Conservation (phyloP, 1,284 basidiomycete species). For the Caloboletus inedulis region DNA sequence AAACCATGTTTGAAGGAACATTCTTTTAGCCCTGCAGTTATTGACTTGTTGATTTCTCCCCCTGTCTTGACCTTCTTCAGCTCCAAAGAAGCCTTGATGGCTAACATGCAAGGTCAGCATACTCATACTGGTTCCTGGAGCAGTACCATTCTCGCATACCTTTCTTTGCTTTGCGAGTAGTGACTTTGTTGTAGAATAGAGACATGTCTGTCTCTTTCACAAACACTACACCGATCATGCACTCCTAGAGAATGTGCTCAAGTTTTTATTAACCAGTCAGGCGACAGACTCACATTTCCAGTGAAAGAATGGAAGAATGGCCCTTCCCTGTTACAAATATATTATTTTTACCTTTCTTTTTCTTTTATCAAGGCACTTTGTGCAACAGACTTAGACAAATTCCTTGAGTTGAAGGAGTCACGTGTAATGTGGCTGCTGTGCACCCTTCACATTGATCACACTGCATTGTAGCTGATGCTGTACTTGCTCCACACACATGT, state of each 20-base stretch:
- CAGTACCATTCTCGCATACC: constrained; percentile 36
- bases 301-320: constrained; percentile 93
- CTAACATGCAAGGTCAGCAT: constrained; percentile 6
- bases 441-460: no score
- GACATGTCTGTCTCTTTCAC: constrained; percentile 86
- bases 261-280: not conserved
- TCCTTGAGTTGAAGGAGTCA: no score
- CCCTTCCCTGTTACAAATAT: constrained; percentile 84
- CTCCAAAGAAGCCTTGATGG: constrained; percentile 48
- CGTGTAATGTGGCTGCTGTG: no score
- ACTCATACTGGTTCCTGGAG: not conserved
- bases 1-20: constrained; percentile 89
- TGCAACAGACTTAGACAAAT: no score
- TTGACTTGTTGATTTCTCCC: constrained; percentile 84
- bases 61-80: constrained; percentile 55
- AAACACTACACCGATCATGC: constrained; percentile 90
- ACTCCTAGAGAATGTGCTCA: constrained; percentile 48
- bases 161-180: constrained; percentile 62
- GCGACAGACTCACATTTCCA: constrained; percentile 72
- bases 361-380: no score
- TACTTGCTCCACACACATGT: no score
- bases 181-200: constrained; percentile 88
- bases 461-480: no score
- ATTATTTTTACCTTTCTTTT: no score
- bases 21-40: constrained; percentile 80